Evolutionary conservation across 1,284 basidiomycete genomes (phyloP).

Genomic region (Leucoagaricus sp.): DNA sequence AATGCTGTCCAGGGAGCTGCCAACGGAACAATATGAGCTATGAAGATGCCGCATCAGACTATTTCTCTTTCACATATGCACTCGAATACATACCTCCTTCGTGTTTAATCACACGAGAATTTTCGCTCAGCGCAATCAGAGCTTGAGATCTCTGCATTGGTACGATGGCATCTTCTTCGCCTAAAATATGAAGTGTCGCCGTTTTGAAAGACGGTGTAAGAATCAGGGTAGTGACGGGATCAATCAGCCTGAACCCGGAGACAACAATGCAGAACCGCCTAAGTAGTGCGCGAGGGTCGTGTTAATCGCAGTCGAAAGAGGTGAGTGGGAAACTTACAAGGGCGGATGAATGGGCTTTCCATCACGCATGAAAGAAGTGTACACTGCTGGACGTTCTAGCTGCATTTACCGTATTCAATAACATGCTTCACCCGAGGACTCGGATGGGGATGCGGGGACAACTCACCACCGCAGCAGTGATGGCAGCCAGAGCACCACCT

Average conservation of each 20-base stretch:
- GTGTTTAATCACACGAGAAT: constrained; percentile 69
- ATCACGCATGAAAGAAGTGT: constrained; percentile 68
- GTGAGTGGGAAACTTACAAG: constrained; percentile 52
- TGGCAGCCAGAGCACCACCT: constrained; percentile 78
- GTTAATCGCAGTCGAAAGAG: constrained; percentile 7
- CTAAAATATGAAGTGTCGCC: constrained; percentile 81
- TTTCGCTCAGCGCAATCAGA: constrained; percentile 59
- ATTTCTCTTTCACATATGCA: neutral
- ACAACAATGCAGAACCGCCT: constrained; percentile 72
- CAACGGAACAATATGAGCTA: constrained; percentile 10
- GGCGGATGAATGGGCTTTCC: constrained; percentile 67
- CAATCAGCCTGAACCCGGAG: constrained; percentile 64
- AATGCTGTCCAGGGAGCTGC: constrained; percentile 14
- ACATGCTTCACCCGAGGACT: neutral
- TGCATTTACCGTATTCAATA: neutral
- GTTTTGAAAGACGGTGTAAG: constrained; percentile 60
- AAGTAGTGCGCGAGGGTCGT: neutral
- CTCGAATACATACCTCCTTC: constrained; percentile 60
- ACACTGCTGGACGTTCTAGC: constrained; percentile 41
- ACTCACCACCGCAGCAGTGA: constrained; percentile 59
- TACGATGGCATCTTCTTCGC: constrained; percentile 80
- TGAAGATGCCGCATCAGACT: neutral
- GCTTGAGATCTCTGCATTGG: constrained; percentile 66
- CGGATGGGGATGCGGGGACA: neutral
- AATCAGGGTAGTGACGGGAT: constrained; percentile 38